phyloP scores from a whole-genome alignment of 345 rosid species.

The Turnera subulata region DNA sequence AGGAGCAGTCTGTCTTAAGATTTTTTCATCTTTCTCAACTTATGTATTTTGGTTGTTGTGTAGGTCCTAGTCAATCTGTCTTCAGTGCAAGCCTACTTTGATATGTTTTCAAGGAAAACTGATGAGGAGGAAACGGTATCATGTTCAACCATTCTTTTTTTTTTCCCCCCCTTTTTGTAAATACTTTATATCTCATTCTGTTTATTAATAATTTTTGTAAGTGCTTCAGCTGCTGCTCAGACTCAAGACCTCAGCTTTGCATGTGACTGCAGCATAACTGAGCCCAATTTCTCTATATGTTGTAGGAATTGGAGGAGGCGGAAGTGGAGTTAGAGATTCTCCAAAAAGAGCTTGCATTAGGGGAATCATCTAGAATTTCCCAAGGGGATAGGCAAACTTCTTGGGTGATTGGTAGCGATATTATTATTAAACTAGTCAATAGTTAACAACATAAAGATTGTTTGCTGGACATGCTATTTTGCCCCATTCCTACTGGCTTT shows the following conservation, averaged over 20 bases:
- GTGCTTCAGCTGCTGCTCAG: too few relatives aligned
- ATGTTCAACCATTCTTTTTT: constrained; percentile 1
- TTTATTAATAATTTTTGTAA: background rate
- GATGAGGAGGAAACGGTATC: constrained; percentile 54
- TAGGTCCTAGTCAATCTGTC: constrained; percentile 69
- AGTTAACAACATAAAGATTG: background rate
- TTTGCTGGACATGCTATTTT: too few relatives aligned
- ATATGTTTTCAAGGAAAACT: constrained; percentile 43
- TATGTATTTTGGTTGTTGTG: constrained; percentile 9
- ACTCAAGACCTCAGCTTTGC: too few relatives aligned
- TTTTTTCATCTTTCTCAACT: background rate
- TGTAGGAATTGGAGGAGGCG: constrained; percentile 71
- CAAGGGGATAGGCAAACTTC: constrained; percentile 30
- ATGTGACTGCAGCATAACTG: too few relatives aligned
- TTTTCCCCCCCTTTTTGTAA: constrained; percentile 6
- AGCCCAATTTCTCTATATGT: background rate
- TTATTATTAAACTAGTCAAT: background rate
- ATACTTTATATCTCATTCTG: constrained; percentile 2
- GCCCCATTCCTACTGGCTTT: constrained; percentile 1
- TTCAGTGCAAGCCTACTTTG: constrained; percentile 63
- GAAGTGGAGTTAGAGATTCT: constrained; percentile 65
- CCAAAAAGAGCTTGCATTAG: constrained; percentile 36
- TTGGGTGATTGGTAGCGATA: constrained; percentile 31
- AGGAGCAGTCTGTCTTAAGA: too few relatives aligned
- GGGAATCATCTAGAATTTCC: constrained; percentile 30